Evolutionary conservation across 331 rosid genomes (phyloP), one percentile per base, ranked within the genome.

Genomic region (Malus hybrid): DNA sequence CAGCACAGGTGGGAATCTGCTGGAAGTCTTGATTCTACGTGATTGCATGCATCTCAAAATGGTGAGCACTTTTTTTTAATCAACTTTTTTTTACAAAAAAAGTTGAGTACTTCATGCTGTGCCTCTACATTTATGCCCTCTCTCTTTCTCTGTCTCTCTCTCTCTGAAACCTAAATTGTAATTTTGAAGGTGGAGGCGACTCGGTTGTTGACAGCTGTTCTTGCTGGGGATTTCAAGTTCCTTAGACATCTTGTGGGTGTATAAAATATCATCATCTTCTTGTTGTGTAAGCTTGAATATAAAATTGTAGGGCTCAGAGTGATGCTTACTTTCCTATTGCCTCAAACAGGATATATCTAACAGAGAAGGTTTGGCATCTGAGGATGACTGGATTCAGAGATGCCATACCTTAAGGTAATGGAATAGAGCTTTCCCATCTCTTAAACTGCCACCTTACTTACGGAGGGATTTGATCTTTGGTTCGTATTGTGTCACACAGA

Each of bases 11-110:
- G 99, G 90, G 50, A 87, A 77, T 85, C 80, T 80, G 66, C 84
- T 95, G 56, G 97, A 92, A 90, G 90, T 89, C 76, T 88, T 95
- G 82, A 88, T 92, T 83, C 87, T 95, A 80, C 87, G 97, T 86
- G 99, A 95, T 70, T 95, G 99, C 81, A 90, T 95, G 97, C 99
- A 92, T 90, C 93, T 95, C 66, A 95, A 88, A 90, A 96, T 92
- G 97, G 99, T 89, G 75, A 72, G 72, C 29, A 63, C 81, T 63
- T 19, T 42, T 42, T 42, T 42, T 42, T 42, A 10, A 42, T 42
- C 48, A 42, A 42, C 24, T 36, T 36, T 39, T 34, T 39, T 39
- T 9, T 8, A 39, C 46, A 39, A 29, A 29, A 29, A 29, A 29
- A 42, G 97, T 97, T 89, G 71, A 72, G 72, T 24, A 63, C 80